phyloP scores from a whole-genome alignment of 306 rosid genomes.

The Dicorynia guianensis region DNA sequence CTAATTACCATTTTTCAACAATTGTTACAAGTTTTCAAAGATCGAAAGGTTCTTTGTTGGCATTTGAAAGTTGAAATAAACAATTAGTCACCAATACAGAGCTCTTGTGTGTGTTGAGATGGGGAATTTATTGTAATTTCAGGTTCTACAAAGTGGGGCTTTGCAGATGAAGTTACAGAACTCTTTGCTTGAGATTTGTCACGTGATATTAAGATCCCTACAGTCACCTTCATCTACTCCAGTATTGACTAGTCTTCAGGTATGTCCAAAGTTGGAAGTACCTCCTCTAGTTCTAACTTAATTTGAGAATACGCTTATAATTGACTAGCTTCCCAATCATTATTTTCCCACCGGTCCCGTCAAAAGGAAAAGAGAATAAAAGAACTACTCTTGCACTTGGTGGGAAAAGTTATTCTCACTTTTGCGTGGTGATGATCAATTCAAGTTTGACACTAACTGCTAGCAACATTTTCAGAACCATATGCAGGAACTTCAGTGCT shows the following conservation, averaged over 20 bases:
- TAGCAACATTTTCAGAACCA: slow-evolving; percentile 60
- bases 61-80: slow-evolving; percentile 35
- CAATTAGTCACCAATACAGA: slow-evolving; percentile 3
- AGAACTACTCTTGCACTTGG: background rate
- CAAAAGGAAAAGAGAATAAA: background rate
- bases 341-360: slow-evolving; percentile 1
- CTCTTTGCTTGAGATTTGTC: slow-evolving; percentile 63
- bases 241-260: slow-evolving; percentile 72
- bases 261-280: slow-evolving; percentile 46
- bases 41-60: slow-evolving; percentile 27
- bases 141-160: slow-evolving; percentile 73
- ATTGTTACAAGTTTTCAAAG: slow-evolving; percentile 22
- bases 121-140: slow-evolving; percentile 36
- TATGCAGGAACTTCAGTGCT: slow-evolving; percentile 68
- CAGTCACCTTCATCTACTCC: slow-evolving; percentile 59
- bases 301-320: background rate
- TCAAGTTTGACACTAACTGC: slow-evolving; percentile 40
- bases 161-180: slow-evolving; percentile 67
- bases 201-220: slow-evolving; percentile 50
- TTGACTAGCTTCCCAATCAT: slow-evolving; percentile 33
- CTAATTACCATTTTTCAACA: background rate
- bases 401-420: slow-evolving; percentile 2
- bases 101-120: slow-evolving; percentile 2
- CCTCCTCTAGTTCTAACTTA: slow-evolving; percentile 16
- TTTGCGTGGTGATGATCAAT: slow-evolving; percentile 31